Percentiles rank a stretch among this genome's conserved stretches.
These are phyloP conservation scores for Prasinococcaceae sp. DNA, from an alignment of 139 green algal genomes.

Conservation along the genomic window DNA sequence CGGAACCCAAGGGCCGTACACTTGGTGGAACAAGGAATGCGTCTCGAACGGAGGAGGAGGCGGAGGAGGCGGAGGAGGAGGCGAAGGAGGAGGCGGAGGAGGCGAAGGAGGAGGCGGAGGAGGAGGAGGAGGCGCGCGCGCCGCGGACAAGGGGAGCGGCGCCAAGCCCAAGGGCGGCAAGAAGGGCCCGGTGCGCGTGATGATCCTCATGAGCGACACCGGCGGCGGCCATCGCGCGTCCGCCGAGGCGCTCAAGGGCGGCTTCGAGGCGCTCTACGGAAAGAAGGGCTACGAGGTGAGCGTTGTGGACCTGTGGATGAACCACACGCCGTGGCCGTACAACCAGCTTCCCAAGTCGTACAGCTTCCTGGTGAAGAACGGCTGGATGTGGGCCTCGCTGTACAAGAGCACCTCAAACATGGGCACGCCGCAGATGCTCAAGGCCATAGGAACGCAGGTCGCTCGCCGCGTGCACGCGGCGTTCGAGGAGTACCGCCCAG, in stretches of 20 bases:
- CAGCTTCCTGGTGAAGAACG: conserved; percentile 67
- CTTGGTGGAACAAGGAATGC: no score
- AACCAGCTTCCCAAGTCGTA: conserved; percentile 80
- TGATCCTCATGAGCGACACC: conserved; percentile 94
- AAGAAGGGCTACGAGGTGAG: conserved; percentile 60
- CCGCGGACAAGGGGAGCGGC: not conserved
- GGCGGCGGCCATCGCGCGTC: conserved; percentile 84
- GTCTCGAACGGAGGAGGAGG: no score
- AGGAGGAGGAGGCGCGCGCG: not conserved
- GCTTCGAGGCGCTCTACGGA: conserved; percentile 72
- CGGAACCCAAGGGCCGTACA: no score
- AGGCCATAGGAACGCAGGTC: not conserved
- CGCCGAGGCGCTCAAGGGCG: conserved; percentile 72
- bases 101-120: not conserved
- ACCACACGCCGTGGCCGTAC: conserved; percentile 77
- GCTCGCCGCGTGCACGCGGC: not conserved
- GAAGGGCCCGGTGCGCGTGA: conserved; percentile 38
- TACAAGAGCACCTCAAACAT: not conserved
- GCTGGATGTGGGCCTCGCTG: conserved; percentile 17
- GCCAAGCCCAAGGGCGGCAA: conserved; percentile 27
- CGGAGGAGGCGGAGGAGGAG: no score
- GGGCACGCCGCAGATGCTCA: not conserved
- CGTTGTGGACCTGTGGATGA: conserved; percentile 86
- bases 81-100: no score
- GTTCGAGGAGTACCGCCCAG: conserved; percentile 27